Conservation (phyloP, 305 asterid species). For the Fraxinus dipetala region DNA sequence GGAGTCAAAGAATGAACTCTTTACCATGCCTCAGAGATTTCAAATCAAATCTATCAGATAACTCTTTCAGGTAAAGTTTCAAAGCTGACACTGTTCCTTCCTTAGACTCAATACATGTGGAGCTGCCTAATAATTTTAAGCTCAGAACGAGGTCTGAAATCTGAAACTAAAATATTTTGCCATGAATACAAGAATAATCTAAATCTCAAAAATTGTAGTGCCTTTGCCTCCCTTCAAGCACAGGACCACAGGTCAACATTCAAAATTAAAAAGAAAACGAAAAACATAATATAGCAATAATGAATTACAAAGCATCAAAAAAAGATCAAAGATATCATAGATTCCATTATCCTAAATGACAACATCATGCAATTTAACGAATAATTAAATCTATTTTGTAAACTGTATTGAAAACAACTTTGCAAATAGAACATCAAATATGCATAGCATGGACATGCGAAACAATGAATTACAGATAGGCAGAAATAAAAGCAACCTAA, state of each 20-base stretch:
- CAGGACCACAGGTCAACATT: neutral
- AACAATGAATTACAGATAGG: neutral
- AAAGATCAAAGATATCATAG: neutral
- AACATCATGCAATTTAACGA: neutral
- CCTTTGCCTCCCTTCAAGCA: neutral
- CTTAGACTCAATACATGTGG: constrained; percentile 1
- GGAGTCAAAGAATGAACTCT: too few relatives aligned
- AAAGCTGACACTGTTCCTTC: constrained; percentile 10
- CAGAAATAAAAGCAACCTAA: neutral
- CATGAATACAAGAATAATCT: neutral
- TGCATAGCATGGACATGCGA: constrained; percentile 7
- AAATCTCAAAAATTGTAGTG: neutral
- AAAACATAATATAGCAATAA: neutral
- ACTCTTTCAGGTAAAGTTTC: constrained; percentile 5
- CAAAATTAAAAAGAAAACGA: neutral
- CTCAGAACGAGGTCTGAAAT: constrained; percentile 6
- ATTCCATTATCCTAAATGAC: constrained; percentile 1
- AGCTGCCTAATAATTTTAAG: neutral
- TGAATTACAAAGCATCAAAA: neutral
- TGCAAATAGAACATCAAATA: constrained; percentile 7
- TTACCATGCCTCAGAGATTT: neutral
- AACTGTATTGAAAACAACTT: neutral
- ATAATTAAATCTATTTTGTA: neutral
- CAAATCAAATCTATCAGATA: neutral
- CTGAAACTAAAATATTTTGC: neutral